Evolutionary conservation across 139 green algal species (phyloP).

Genomic region (Chlamydomonas schloesseri): DNA sequence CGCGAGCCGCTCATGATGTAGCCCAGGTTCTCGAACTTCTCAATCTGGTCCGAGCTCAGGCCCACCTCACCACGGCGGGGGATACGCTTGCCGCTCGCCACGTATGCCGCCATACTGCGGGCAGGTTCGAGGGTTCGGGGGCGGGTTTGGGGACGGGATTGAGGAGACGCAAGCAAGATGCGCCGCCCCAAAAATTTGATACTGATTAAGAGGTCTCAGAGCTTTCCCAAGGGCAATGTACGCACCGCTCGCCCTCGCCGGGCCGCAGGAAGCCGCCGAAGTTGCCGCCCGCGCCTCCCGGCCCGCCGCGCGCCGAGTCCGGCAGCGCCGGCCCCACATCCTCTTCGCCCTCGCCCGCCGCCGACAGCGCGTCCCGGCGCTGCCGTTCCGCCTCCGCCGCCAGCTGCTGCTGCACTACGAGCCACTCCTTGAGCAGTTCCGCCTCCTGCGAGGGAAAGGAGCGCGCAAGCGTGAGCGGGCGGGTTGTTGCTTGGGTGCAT

Average conservation of each 20-base stretch:
- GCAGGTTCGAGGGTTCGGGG: not conserved
- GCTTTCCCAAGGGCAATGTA: too few relatives aligned
- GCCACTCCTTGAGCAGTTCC: constrained; percentile 66
- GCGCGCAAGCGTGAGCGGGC: too few relatives aligned
- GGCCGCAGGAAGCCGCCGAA: constrained; percentile 77
- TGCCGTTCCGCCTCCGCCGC: constrained; percentile 50
- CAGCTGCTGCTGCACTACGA: constrained; percentile 49
- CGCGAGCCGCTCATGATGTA: constrained; percentile 97
- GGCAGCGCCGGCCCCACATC: constrained; percentile 77
- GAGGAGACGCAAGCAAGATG: too few relatives aligned
- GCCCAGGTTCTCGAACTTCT: constrained; percentile 90
- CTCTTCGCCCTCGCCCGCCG: constrained; percentile 55
- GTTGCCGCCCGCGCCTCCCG: constrained; percentile 42
- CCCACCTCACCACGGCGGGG: constrained; percentile 96
- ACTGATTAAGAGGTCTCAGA: too few relatives aligned
- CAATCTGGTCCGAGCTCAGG: constrained; percentile 89
- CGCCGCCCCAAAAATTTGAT: too few relatives aligned
- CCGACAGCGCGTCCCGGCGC: constrained; percentile 21
- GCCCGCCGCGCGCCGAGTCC: constrained; percentile 11
- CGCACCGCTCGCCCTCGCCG: constrained; percentile 60
- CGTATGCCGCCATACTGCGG: constrained; percentile 91
- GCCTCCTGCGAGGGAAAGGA: constrained; percentile 72
- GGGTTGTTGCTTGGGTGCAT: too few relatives aligned
- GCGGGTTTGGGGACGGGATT: too few relatives aligned
- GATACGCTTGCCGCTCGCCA: constrained; percentile 95